phyloP scores from a whole-genome alignment of 805 yeast genomes.

The Candida endomychidarum region DNA sequence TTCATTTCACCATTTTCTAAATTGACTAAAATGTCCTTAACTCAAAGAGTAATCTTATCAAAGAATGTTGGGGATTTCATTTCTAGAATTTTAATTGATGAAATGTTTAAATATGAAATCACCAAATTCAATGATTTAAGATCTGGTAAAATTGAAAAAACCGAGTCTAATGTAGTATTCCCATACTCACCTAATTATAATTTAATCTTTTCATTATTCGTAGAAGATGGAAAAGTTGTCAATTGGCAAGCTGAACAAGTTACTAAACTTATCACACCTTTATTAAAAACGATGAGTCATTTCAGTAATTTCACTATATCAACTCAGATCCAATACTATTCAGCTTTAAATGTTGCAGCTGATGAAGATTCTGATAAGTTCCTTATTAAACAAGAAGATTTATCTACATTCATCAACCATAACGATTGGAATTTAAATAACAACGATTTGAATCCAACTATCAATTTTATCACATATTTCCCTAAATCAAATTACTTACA shows the following conservation, averaged over 20 bases:
- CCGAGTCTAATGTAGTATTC: slow-evolving; percentile 38
- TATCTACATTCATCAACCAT: slow-evolving; percentile 76
- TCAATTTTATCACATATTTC: slow-evolving; percentile 69
- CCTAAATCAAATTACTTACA: slow-evolving; percentile 48
- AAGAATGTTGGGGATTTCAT: slow-evolving; percentile 37
- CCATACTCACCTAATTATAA: slow-evolving; percentile 68
- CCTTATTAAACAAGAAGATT: slow-evolving; percentile 48
- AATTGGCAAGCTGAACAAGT: slow-evolving; percentile 72
- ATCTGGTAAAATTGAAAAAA: not conserved
- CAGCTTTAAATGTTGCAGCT: slow-evolving; percentile 34
- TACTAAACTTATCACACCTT: slow-evolving; percentile 52
- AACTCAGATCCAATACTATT: slow-evolving; percentile 74
- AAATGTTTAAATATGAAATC: slow-evolving; percentile 42
- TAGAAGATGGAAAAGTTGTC: slow-evolving; percentile 65
- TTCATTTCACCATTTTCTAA: slow-evolving; percentile 40
- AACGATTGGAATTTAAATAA: slow-evolving; percentile 78
- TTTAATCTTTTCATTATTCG: slow-evolving; percentile 70
- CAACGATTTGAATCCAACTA: slow-evolving; percentile 59
- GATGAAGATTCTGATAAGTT: slow-evolving; percentile 22
- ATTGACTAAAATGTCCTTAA: slow-evolving; percentile 28
- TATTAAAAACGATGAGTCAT: slow-evolving; percentile 50
- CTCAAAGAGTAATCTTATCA: slow-evolving; percentile 23
- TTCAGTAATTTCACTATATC: slow-evolving; percentile 74
- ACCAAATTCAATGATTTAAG: slow-evolving; percentile 19
- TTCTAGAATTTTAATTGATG: slow-evolving; percentile 34